phyloP scores from a whole-genome alignment of 805 yeast species.

The Ogataea kodamae region DNA sequence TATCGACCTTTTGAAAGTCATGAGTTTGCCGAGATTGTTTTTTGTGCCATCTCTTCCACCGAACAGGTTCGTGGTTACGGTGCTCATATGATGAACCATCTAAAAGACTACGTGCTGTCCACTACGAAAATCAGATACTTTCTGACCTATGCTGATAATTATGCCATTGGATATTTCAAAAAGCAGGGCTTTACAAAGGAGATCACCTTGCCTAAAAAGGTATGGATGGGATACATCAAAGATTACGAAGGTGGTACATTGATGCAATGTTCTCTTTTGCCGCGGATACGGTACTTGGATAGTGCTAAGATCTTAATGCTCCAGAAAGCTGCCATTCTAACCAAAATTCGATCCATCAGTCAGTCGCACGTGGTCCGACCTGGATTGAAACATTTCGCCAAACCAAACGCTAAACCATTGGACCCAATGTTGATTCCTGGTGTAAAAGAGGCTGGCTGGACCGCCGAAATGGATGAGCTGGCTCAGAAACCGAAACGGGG shows the following conservation, averaged over 20 bases:
- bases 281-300: conserved; percentile 83
- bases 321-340: conserved; percentile 88
- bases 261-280: conserved; percentile 96
- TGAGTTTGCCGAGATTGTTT: conserved; percentile 95
- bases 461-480: conserved; percentile 94
- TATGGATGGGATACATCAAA: conserved; percentile 98
- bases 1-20: conserved; percentile 89
- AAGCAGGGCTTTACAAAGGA: conserved; percentile 98
- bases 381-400: conserved; percentile 72
- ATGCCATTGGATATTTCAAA: conserved; percentile 97
- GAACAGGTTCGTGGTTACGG: conserved; percentile 99
- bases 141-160: conserved; percentile 95
- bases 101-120: conserved; percentile 89
- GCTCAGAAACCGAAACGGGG: conserved; percentile 94
- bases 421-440: conserved; percentile 90
- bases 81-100: conserved; percentile 96
- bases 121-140: conserved; percentile 84
- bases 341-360: conserved; percentile 76
- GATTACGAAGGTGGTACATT: conserved; percentile 99
- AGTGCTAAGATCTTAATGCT: conserved; percentile 78
- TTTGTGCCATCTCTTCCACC: conserved; percentile 95
- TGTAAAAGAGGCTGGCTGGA: conserved; percentile 92
- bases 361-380: conserved; percentile 77
- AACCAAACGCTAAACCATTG: conserved; percentile 44
- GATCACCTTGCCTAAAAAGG: conserved; percentile 73